Base-by-base conservation (phyloP, 106 monocot species). In the Xerophyta viscosa region DNA sequence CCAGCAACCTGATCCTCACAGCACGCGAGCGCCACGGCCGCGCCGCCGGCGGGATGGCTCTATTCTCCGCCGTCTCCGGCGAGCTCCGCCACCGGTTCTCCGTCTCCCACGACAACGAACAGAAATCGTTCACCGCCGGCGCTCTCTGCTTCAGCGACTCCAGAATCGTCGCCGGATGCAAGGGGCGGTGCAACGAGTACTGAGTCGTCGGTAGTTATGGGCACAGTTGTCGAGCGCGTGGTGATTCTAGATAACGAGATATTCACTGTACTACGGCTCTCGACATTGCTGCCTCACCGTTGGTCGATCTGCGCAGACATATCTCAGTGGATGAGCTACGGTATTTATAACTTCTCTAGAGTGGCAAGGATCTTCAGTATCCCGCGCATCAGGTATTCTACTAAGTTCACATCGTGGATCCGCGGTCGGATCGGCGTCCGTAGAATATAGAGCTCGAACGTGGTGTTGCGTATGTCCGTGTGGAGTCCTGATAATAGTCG, bases 181-280 rank as follows among this genome's bases (percentile, higher is more conserved):
- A 87, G 60, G 92, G 92, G 2, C 42, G 92, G 27, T 85, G 69
- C 55, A 92, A 92, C 42, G 92, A 92, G 65, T 77, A 83, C 20
- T 87, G 92, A 10, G 79, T 92, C 29, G 92, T 87, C 0, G 79
- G 92, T 87, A 0, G 79, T 81, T 8, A 87, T 87, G 92, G 87
- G 87, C 47, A 71, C 66, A 24, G 47, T 31, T 46, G 70, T 76
- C 9, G 92, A 87, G 1, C 9, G 45, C 17, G 87, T 87, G 62
- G 24, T 24, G 1, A 87, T 80, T 48, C 87, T 92, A 70, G 87
- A 87, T 73, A 87, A 92, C 67, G 83, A 92, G 51, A 54, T 55
- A 6, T 55, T 79, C 0, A 36, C 33, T 36, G 33, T n/a, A n/a
- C n/a, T n/a, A n/a, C n/a, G n/a, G n/a, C n/a, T n/a, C n/a, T n/a